A percentile compares a stretch with the other conserved stretches of the same genome.
Evolutionary conservation across 2,329 filamentous ascomycete species (phyloP).

Genomic region (Hypoxylon sp.): DNA sequence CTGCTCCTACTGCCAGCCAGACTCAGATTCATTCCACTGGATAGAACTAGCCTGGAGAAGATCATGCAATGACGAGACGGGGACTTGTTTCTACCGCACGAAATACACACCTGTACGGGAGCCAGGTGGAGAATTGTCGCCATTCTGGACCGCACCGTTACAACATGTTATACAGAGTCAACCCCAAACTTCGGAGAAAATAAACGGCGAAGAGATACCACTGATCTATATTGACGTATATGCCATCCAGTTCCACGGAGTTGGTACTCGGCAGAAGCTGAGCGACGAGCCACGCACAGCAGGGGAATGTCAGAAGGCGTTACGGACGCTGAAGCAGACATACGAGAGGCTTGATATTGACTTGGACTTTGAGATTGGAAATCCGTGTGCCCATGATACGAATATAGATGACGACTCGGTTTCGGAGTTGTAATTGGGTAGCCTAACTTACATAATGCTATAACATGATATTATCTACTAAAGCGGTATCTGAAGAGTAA

Average conservation of each 20-base stretch:
- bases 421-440: constrained; percentile 7
- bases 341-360: constrained; percentile 26
- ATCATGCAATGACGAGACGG: constrained; percentile 16
- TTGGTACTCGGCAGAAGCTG: constrained; percentile 1
- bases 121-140: background rate
- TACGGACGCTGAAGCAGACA: constrained; percentile 23
- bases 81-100: constrained; percentile 10
- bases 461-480: background rate
- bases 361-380: constrained; percentile 21
- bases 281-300: background rate
- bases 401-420: background rate
- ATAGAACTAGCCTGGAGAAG: constrained; percentile 20
- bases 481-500: background rate
- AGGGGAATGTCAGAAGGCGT: constrained; percentile 12
- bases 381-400: constrained; percentile 14
- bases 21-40: constrained; percentile 27
- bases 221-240: constrained; percentile 8
- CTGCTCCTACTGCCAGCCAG: constrained; percentile 1
- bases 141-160: background rate
- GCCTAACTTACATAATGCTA: background rate
- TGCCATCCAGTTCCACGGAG: background rate
- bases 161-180: background rate
- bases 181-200: background rate
- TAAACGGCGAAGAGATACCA: background rate
- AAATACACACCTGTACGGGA: constrained; percentile 12